Evolutionary conservation across 306 rosid genomes (phyloP), one percentile per base, ranked within the genome.

Genomic region (Cucurbita ficifolia): DNA sequence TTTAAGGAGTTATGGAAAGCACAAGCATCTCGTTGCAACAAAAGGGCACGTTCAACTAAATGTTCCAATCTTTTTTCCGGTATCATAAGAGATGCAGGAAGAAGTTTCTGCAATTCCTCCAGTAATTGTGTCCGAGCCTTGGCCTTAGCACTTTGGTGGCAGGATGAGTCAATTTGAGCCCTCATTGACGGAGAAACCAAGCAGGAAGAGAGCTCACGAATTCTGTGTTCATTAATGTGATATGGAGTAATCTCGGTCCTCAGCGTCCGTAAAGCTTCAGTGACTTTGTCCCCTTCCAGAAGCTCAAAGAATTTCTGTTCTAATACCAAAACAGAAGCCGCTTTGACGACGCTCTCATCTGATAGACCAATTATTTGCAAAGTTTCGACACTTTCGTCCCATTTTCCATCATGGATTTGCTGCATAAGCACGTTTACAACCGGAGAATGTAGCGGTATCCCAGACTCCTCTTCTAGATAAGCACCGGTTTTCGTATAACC

Each of bases 11-110:
- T 95, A 81, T 95, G 99, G 84, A 91, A 95, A 29, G 79, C 78
- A 81, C 99, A 95, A 82, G 96, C 84, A 76, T 95, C 96, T 50
- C 85, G 84, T 80, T 95, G 99, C 78, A 95, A 81, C 84, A 88
- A 84, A 76, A 95, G 97, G 51, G 97, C 99, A 75, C 86, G 96
- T 65, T 95, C 97, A 68, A 95, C 97, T 67, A 95, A 81, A 84
- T 89, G 90, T 77, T 95, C 99, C 90, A 95, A 83, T 83, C 99
- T 85, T 79, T 86, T 91, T 63, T 95, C 99, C 24, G 97, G 99
- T 76, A 95, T 83, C 93, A 95, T 86, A 73, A 95, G 77, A 38
- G 91, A 83, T 21, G 97, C 93, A 2, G 97, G 99, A 78, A 95
- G 91, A 84, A 95, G 75, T 79, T 89, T 90, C 88, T 89, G 96